Conservation (phyloP, 2,329 filamentous ascomycete genomes). For the Decorospora gaudefroyi region DNA sequence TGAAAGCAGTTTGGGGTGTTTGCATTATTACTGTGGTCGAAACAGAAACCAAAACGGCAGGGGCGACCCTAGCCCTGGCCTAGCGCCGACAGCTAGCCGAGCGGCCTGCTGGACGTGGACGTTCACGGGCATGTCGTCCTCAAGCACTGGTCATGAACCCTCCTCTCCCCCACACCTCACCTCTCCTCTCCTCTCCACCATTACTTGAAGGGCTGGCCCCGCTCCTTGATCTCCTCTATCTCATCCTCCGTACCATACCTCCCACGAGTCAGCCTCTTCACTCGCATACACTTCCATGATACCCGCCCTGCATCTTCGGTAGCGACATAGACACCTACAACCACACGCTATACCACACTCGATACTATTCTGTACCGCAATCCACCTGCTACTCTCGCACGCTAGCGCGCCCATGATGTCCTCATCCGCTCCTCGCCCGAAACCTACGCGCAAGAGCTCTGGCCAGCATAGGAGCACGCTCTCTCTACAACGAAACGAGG, state of each 20-base stretch:
- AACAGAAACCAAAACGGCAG: slow-evolving; percentile 21
- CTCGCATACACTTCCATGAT: slow-evolving; percentile 17
- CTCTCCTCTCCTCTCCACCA: slow-evolving; percentile 15
- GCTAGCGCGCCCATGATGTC: too few relatives aligned
- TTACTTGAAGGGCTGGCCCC: slow-evolving; percentile 28
- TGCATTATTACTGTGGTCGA: slow-evolving; percentile 8
- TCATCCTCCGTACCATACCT: slow-evolving; percentile 8
- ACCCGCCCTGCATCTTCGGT: slow-evolving; percentile 18
- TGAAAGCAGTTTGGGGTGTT: slow-evolving; percentile 9
- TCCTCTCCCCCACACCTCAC: slow-evolving; percentile 6
- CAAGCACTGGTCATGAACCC: slow-evolving; percentile 7
- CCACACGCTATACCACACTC: slow-evolving; percentile 7
- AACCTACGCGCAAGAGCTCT: slow-evolving; percentile 50
- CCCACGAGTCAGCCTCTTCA: slow-evolving; percentile 7
- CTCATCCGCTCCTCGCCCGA: slow-evolving; percentile 40
- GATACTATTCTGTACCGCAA: too few relatives aligned
- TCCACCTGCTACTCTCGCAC: too few relatives aligned
- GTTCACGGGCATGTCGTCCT: slow-evolving; percentile 11
- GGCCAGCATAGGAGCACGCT: slow-evolving; percentile 65
- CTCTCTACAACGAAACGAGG: slow-evolving; percentile 72
- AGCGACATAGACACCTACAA: slow-evolving; percentile 9
- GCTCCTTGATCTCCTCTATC: slow-evolving; percentile 13
- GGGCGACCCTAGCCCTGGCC: slow-evolving; percentile 10
- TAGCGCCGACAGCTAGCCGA: slow-evolving; percentile 5
- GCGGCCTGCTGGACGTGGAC: slow-evolving; percentile 2